Percentiles rank a stretch among this genome's conserved stretches.
Conservation (phyloP, 1,284 basidiomycete species). For the Naganishia albida region DNA sequence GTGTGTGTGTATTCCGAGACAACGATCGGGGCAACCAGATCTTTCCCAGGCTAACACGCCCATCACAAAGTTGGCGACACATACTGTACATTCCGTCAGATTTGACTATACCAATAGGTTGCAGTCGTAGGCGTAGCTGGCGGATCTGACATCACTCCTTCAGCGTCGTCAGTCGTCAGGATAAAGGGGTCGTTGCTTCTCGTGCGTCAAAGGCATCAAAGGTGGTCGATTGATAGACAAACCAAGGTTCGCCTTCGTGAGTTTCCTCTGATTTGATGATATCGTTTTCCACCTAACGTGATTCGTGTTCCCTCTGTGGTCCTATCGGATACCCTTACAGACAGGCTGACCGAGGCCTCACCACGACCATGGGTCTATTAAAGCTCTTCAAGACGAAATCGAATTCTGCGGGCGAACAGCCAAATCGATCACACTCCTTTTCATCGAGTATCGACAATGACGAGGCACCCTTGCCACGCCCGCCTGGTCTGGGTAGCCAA, state of each 20-base stretch:
- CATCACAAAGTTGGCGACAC: not conserved
- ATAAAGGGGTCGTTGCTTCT: not conserved
- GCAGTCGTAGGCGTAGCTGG: too few species aligned
- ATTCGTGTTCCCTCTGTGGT: not conserved
- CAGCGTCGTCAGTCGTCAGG: not conserved
- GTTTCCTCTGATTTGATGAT: not conserved
- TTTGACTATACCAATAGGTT: too few species aligned
- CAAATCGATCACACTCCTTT: constrained; percentile 22
- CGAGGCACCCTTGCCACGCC: constrained; percentile 1
- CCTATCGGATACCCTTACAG: not conserved
- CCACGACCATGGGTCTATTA: constrained; percentile 11
- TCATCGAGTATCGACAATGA: constrained; percentile 3
- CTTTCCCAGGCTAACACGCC: not conserved
- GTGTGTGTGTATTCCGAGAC: constrained; percentile 1
- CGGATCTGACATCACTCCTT: not conserved
- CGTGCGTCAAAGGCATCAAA: not conserved
- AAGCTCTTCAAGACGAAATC: constrained; percentile 23
- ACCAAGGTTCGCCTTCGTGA: not conserved
- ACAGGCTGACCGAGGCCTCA: not conserved
- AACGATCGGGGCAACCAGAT: not conserved
- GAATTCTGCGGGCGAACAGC: constrained; percentile 3
- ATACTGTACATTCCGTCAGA: too few species aligned
- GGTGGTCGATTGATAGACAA: not conserved
- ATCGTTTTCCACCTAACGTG: not conserved
- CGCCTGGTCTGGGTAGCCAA: constrained; percentile 1